These are phyloP conservation scores for Adansonia grandidieri DNA, from an alignment of 441 rosid species.

Conservation along the genomic window DNA sequence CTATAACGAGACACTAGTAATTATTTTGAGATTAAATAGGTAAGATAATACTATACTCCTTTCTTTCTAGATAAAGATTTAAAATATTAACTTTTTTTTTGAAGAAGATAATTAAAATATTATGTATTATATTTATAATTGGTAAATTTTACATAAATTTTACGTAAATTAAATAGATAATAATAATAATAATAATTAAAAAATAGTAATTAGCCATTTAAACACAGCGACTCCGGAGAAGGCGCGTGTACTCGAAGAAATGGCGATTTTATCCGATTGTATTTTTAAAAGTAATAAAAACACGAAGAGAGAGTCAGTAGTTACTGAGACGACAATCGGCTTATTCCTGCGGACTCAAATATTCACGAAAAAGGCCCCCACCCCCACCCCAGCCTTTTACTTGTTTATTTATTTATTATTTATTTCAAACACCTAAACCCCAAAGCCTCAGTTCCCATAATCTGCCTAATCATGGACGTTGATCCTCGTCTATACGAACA, in stretches of 20 bases:
- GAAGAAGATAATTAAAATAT: no score
- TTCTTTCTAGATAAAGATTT: no score
- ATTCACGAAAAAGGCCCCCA: background rate
- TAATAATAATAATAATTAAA: no score
- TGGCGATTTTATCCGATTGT: background rate
- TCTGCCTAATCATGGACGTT: conserved; percentile 50
- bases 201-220: no score
- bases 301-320: background rate
- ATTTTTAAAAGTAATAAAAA: no score
- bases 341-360: background rate
- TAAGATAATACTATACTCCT: no score
- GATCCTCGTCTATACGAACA: conserved; percentile 85
- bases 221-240: background rate
- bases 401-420: background rate
- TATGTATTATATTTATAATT: no score
- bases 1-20: background rate
- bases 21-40: no score
- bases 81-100: no score
- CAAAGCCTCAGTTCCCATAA: background rate
- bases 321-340: background rate
- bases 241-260: background rate
- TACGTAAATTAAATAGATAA: no score
- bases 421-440: background rate
- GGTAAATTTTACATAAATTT: no score
- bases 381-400: no score